Evolutionary conservation across 495 filamentous ascomycete genomes (phyloP).

Genomic region (Aspergillus haitiensis): DNA sequence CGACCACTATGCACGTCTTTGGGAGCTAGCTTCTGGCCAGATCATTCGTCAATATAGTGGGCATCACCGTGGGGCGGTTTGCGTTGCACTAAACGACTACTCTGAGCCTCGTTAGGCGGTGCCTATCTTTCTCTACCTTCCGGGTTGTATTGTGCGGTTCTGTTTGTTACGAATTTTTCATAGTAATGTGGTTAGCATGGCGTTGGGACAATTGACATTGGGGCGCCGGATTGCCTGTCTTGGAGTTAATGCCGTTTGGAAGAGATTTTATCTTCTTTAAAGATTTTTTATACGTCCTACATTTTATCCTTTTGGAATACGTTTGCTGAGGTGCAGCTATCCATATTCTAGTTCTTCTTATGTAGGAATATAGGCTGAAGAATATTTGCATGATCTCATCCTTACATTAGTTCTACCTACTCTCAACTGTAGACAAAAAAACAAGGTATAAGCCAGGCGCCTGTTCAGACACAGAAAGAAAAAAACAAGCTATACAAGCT

Average conservation of each 20-base stretch:
- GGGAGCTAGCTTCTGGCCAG: conserved; percentile 81
- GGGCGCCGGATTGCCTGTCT: conserved; percentile 12
- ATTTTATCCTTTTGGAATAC: conserved; percentile 2
- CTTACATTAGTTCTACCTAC: conserved; percentile 4
- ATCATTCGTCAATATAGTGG: conserved; percentile 98
- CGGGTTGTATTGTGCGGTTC: conserved; percentile 7
- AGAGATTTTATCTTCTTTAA: too few relatives aligned
- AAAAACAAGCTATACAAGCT: conserved; percentile 7
- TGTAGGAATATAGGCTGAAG: conserved; percentile 10
- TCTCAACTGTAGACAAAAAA: conserved; percentile 1
- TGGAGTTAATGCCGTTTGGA: conserved; percentile 19
- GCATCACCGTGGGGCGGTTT: conserved; percentile 92
- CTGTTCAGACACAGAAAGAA: background rate
- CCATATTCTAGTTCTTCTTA: conserved; percentile 3
- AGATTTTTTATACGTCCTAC: conserved; percentile 2
- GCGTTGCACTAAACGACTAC: conserved; percentile 96
- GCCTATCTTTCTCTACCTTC: too few relatives aligned
- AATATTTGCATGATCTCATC: conserved; percentile 8
- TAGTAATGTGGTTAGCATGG: conserved; percentile 27
- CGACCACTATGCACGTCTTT: conserved; percentile 95
- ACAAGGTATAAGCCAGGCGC: background rate
- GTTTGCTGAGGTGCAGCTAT: background rate
- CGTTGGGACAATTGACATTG: conserved; percentile 17
- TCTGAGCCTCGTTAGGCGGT: conserved; percentile 61
- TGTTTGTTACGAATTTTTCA: conserved; percentile 17